Conservation (phyloP, 2,329 filamentous ascomycete genomes). For the Penicillium palitans region DNA sequence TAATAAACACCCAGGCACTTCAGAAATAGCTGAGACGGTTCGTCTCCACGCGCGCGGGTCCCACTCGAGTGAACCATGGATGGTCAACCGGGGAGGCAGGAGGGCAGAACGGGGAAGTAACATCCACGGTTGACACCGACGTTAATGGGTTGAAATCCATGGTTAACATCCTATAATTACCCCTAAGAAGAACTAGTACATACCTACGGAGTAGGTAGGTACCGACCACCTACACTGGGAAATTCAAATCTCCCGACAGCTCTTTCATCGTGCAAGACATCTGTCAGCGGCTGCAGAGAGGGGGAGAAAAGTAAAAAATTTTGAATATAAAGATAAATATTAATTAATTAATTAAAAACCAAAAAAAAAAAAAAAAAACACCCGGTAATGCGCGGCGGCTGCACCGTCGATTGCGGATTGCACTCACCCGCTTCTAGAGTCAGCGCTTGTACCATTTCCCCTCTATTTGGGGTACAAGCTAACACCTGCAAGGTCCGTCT, state of each 20-base stretch:
- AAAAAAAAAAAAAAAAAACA: too few relatives aligned
- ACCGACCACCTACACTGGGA: too few relatives aligned
- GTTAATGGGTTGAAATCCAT: neutral
- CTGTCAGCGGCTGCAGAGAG: constrained; percentile 12
- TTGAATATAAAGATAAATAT: too few relatives aligned
- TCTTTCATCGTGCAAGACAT: constrained; percentile 14
- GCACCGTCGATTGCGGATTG: constrained; percentile 21
- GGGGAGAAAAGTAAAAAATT: neutral
- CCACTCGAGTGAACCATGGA: constrained; percentile 11
- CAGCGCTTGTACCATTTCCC: constrained; percentile 11
- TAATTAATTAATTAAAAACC: neutral
- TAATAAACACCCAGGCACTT: neutral
- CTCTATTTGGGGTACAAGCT: constrained; percentile 4
- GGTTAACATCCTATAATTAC: neutral
- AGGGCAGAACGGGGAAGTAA: neutral
- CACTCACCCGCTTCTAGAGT: constrained; percentile 7
- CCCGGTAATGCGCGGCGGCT: constrained; percentile 18
- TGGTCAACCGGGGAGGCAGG: neutral
- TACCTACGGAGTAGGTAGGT: too few relatives aligned
- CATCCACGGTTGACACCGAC: neutral
- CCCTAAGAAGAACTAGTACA: neutral
- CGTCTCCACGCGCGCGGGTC: constrained; percentile 9
- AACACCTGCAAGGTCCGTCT: constrained; percentile 10
- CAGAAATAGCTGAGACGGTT: neutral
- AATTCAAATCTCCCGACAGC: neutral